Conservation (phyloP, 306 rosid genomes). For the Lathyrus tuberosus region DNA sequence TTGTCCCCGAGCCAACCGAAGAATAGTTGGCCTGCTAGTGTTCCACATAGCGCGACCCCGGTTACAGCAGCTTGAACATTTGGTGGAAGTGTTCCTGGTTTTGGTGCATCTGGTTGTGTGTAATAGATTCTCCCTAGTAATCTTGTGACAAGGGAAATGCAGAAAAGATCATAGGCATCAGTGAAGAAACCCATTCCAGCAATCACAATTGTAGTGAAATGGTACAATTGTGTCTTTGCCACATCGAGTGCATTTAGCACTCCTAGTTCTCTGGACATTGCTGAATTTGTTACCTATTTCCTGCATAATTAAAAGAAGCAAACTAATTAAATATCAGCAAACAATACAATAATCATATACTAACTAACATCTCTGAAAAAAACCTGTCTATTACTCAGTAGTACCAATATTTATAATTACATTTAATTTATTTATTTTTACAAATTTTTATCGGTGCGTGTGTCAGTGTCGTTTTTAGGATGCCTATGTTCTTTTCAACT, state of each 20-base stretch:
- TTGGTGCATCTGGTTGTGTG: slow-evolving; percentile 15
- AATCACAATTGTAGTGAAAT: slow-evolving; percentile 77
- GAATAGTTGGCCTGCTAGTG: slow-evolving; percentile 74
- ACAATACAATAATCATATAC: too few species aligned
- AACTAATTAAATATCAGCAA: too few species aligned
- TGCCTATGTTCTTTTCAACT: too few species aligned
- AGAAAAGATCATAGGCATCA: slow-evolving; percentile 80
- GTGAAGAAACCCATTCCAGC: slow-evolving; percentile 96
- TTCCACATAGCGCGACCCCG: slow-evolving; percentile 71
- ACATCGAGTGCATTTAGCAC: slow-evolving; percentile 77
- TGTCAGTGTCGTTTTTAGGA: too few species aligned
- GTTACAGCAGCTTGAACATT: slow-evolving; percentile 59
- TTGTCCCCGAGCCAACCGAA: slow-evolving; percentile 94
- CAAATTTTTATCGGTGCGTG: too few species aligned
- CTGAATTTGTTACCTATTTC: slow-evolving; percentile 27
- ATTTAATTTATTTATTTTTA: too few species aligned
- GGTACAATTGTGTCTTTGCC: slow-evolving; percentile 75
- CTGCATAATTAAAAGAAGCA: slow-evolving; percentile 5
- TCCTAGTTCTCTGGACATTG: slow-evolving; percentile 51
- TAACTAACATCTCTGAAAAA: too few species aligned
- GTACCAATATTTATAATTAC: too few species aligned
- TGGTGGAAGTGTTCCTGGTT: slow-evolving; percentile 71
- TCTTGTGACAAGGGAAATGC: slow-evolving; percentile 71
- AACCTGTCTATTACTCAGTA: too few species aligned
- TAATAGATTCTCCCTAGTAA: slow-evolving; percentile 65